A percentile compares a stretch with the other conserved stretches of the same genome.
phyloP scores from a whole-genome alignment of 2,329 filamentous ascomycete genomes.

The Zasmidium citrigriseum region DNA sequence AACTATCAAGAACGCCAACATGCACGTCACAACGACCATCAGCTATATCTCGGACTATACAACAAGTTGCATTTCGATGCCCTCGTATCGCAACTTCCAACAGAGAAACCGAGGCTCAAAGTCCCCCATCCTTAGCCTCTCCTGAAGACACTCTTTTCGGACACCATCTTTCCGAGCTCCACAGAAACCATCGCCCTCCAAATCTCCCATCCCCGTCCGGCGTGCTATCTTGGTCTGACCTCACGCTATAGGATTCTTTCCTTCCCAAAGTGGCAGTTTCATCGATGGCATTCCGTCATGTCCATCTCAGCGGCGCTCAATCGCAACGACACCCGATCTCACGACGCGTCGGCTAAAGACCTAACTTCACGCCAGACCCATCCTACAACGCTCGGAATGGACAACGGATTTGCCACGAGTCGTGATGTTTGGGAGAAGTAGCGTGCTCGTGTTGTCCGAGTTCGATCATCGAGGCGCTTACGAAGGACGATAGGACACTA shows the following conservation, averaged over 20 bases:
- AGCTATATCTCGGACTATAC: not conserved
- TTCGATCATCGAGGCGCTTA: not conserved
- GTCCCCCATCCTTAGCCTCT: not conserved
- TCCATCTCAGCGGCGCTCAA: conserved; percentile 1
- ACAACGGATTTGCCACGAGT: not conserved
- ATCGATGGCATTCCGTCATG: not conserved
- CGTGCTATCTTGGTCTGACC: not conserved
- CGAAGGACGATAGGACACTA: not conserved
- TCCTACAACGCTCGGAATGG: not conserved
- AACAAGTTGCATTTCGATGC: not conserved
- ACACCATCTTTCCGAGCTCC: not conserved
- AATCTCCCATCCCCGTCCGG: conserved; percentile 2
- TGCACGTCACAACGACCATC: no score
- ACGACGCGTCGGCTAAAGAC: not conserved
- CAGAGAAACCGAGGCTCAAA: not conserved
- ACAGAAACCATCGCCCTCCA: not conserved
- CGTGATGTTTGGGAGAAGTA: not conserved
- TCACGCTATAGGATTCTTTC: not conserved
- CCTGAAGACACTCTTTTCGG: not conserved
- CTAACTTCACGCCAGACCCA: not conserved
- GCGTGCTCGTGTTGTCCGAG: not conserved
- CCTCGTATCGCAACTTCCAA: not conserved
- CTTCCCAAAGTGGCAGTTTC: not conserved
- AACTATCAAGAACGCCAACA: not conserved
- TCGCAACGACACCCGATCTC: no score